Evolutionary conservation across 2,329 filamentous ascomycete species (phyloP).

Genomic region (Aspergillus cejpii): DNA sequence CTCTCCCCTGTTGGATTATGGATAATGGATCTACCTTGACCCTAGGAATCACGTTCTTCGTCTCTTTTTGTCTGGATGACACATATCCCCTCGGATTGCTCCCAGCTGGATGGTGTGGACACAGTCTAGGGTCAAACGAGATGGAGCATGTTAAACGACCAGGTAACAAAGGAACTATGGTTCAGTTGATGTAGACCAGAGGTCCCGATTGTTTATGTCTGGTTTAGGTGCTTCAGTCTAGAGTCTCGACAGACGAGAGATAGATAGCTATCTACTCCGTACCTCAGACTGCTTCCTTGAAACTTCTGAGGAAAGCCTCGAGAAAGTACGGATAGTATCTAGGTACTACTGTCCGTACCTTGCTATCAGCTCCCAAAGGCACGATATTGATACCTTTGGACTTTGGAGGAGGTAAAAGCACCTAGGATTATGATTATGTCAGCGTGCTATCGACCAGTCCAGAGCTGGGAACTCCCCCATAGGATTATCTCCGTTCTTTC

Average conservation of each 20-base stretch:
- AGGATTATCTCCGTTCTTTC: too few species aligned
- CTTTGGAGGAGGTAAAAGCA: too few species aligned
- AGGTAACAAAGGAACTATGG: neutral
- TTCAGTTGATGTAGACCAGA: neutral
- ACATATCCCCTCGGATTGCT: conserved; percentile 2
- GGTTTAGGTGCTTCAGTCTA: neutral
- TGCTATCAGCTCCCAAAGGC: too few species aligned
- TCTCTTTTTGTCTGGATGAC: conserved; percentile 6
- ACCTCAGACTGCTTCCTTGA: too few species aligned
- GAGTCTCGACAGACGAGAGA: too few species aligned
- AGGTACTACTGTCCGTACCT: too few species aligned
- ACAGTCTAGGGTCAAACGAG: neutral
- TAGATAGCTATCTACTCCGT: too few species aligned
- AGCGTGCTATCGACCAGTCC: neutral
- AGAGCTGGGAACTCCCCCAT: neutral
- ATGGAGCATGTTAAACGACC: neutral
- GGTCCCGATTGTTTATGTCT: neutral
- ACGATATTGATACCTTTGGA: too few species aligned
- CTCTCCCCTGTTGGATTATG: conserved; percentile 6
- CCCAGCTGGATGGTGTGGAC: neutral
- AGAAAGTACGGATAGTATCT: too few species aligned
- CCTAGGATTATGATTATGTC: neutral
- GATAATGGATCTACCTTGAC: conserved; percentile 2
- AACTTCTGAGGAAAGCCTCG: too few species aligned
- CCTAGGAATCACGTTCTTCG: conserved; percentile 3